Evolutionary conservation across 1,139 yeast genomes (phyloP).

Genomic region (Debaryomycetaceae sp.): DNA sequence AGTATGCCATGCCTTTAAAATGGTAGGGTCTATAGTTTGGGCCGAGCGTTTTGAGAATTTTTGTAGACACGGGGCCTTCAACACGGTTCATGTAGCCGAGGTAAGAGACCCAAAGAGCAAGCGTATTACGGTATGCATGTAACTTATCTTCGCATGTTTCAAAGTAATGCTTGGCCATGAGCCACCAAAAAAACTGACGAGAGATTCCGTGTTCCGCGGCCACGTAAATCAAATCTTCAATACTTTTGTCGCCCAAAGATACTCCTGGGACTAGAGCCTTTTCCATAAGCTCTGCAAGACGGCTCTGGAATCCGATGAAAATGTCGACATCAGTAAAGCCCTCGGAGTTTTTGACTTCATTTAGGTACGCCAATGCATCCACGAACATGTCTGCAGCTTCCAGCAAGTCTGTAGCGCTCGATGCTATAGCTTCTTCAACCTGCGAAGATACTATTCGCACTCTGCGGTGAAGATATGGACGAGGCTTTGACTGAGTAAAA

Average conservation of each 20-base stretch:
- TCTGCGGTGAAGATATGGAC: constrained; percentile 18
- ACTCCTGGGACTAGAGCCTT: constrained; percentile 8
- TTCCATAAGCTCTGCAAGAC: constrained; percentile 13
- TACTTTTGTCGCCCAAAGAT: constrained; percentile 8
- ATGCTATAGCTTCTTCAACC: constrained; percentile 15
- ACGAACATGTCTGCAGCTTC: constrained; percentile 31
- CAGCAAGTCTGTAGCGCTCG: constrained; percentile 10
- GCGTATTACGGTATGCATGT: constrained; percentile 13
- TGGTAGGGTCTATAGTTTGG: constrained; percentile 7
- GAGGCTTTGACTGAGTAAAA: too few relatives aligned
- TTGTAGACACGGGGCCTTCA: too few relatives aligned
- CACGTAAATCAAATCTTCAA: constrained; percentile 17
- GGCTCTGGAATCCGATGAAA: constrained; percentile 15
- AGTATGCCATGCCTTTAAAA: constrained; percentile 20
- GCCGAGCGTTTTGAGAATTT: constrained; percentile 4
- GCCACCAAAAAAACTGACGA: constrained; percentile 22
- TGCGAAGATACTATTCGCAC: constrained; percentile 26
- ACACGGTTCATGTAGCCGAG: constrained; percentile 16
- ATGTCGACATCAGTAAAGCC: constrained; percentile 10
- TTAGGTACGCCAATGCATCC: constrained; percentile 31
- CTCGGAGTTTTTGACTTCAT: constrained; percentile 27
- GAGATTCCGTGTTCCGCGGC: constrained; percentile 19
- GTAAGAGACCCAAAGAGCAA: constrained; percentile 24
- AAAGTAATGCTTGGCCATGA: constrained; percentile 14
- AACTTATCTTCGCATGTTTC: constrained; percentile 6